Evolutionary conservation across 306 rosid genomes (phyloP), one percentile per base, ranked within the genome.

Genomic region (Senna tora): DNA sequence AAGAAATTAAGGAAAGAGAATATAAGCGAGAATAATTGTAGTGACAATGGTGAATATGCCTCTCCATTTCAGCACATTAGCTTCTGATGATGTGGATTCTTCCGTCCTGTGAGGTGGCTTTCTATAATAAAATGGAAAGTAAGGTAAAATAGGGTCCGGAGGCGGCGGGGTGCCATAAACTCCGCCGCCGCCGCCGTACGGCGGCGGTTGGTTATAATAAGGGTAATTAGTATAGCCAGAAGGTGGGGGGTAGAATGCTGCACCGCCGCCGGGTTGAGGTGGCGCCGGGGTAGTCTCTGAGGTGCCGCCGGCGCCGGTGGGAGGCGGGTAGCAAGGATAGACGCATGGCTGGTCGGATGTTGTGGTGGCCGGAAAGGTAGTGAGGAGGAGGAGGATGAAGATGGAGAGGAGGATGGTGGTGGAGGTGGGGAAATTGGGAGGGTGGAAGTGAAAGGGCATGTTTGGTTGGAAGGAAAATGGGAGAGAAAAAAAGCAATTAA

Each of bases 121-220:
- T 82, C 67, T 87, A 82, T 32, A 94, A 76, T 94, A 94, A 84
- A 67, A 94, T 5, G 98, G 98, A 67, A 86, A 94, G 46, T 94
- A 94, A 2, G 98, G 98, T 13, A 94, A 79, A 73, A 94, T 91
- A 30, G 98, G 96, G 43, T 94, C 96, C 12, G 98, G 98, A 34
- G 98, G 96, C 7, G 97, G 96, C 22, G 89, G 95, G 39, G 78
- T 16, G 9, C 80, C 84, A 52, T 61, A 61, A 38, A 10, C 36
- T 61, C 67, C 49, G 9, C 46, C 12, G 41, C 62, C 46, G 65
- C 38, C 10, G 4, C 17, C 28, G 3, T 67, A 52, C 22, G 81
- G 75, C 15, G 97, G 91, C 39, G 97, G 87, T 53, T 92, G 88
- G 70, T 86, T 78, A 60, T 67, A 75, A 12, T 36, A 61, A 19